Conservation (phyloP, 2,329 filamentous ascomycete genomes). For the Meredithiella fracta region DNA sequence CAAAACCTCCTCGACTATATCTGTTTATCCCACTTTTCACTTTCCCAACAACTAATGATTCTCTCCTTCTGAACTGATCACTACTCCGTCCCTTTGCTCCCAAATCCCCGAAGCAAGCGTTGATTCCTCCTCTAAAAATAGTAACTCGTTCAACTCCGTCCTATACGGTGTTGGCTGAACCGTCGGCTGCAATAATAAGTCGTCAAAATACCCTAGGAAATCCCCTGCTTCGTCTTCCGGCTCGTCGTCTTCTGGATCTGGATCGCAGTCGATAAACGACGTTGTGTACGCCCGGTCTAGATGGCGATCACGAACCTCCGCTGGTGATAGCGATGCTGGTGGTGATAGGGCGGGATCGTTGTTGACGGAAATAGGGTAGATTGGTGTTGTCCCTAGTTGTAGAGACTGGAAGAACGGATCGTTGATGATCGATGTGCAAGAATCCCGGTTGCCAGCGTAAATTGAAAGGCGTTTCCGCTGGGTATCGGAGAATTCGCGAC, state of each 20-base stretch:
- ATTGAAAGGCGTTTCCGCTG: background rate
- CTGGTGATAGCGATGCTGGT: slow-evolving; percentile 1
- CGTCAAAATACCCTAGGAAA: slow-evolving; percentile 11
- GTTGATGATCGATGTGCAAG: slow-evolving; percentile 36
- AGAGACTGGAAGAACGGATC: slow-evolving; percentile 36
- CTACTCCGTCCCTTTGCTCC: background rate
- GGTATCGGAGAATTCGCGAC: background rate
- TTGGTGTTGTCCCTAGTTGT: too few relatives aligned
- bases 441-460: slow-evolving; percentile 24
- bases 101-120: background rate
- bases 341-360: background rate
- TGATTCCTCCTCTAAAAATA: slow-evolving; percentile 11
- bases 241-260: slow-evolving; percentile 18
- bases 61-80: background rate
- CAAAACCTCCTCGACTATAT: background rate
- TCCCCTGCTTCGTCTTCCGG: slow-evolving; percentile 15
- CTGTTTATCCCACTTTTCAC: background rate
- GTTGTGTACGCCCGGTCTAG: slow-evolving; percentile 12
- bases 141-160: background rate
- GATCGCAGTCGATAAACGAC: slow-evolving; percentile 17
- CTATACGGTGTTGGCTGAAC: background rate
- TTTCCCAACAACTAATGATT: background rate
- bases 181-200: background rate
- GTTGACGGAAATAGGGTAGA: background rate
- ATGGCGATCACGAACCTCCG: slow-evolving; percentile 10